Conservation (phyloP, 352 stramenopile genomes). For the Phytophthora meadii region DNA sequence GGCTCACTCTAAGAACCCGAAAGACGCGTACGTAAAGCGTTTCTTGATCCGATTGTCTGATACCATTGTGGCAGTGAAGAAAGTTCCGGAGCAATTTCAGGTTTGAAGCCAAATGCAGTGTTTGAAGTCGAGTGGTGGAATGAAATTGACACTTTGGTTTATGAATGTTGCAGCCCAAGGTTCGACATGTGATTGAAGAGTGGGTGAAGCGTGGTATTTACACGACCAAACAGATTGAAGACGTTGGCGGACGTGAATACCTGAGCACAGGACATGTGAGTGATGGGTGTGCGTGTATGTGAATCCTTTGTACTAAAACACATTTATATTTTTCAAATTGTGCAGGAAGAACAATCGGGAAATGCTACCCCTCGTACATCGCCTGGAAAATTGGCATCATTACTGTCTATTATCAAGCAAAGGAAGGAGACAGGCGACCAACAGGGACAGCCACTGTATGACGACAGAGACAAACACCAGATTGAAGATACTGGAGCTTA, state of each 20-base stretch:
- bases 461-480: slow-evolving; percentile 24
- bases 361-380: slow-evolving; percentile 52
- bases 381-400: slow-evolving; percentile 68
- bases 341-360: slow-evolving; percentile 31
- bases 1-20: slow-evolving; percentile 72
- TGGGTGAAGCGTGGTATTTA: slow-evolving; percentile 83
- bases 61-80: slow-evolving; percentile 78
- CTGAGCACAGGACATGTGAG: slow-evolving; percentile 26
- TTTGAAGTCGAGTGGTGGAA: slow-evolving; percentile 1
- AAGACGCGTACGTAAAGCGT: slow-evolving; percentile 80
- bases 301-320: not conserved
- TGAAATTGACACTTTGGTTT: slow-evolving; percentile 12
- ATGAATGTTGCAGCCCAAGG: slow-evolving; percentile 46
- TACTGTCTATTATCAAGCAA: slow-evolving; percentile 88
- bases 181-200: slow-evolving; percentile 77
- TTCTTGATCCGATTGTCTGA: slow-evolving; percentile 77
- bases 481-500: slow-evolving; percentile 18
- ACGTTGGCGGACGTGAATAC: slow-evolving; percentile 58
- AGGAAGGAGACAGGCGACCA: slow-evolving; percentile 57
- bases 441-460: slow-evolving; percentile 9
- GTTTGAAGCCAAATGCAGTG: slow-evolving; percentile 28
- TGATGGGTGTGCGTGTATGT: not conserved
- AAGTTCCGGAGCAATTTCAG: slow-evolving; percentile 68
- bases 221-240: slow-evolving; percentile 63
- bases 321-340: too few species aligned